Base-by-base conservation (phyloP, 31 red algal genomes). In the Asparagopsis taxiformis region DNA sequence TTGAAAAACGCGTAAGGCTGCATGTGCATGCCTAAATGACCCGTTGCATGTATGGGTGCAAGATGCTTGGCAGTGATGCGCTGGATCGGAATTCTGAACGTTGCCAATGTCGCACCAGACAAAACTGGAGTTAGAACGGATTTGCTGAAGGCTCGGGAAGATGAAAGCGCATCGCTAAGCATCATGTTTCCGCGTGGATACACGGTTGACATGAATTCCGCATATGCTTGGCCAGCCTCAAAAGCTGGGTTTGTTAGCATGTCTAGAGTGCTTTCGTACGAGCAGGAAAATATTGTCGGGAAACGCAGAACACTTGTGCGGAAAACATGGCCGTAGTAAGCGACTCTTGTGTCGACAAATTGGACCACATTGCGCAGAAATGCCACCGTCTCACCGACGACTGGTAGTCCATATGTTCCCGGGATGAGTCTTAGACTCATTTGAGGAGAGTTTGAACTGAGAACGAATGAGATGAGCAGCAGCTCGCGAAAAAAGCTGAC, bases 131-230 rank as follows among this genome's bases (percentile, higher is more conserved):
- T n/a, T n/a, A n/a, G n/a, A n/a, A n/a, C n/a, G n/a, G n/a, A n/a
- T n/a, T n/a, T n/a, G n/a, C n/a, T n/a, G n/a, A n/a, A n/a, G n/a
- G n/a, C n/a, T n/a, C n/a, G n/a, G n/a, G n/a, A n/a, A n/a, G n/a
- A n/a, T n/a, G n/a, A n/a, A n/a, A n/a, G n/a, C n/a, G n/a, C n/a
- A n/a, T n/a, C n/a, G 5, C 19, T 31, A 19, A 63, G 17, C 6
- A 77, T 17, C 31, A 77, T 23, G 59, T 77, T 77, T 34, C 58
- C 58, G 19, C 28, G 31, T 23, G 73, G 73, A 31, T 77, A 77
- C 41, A 77, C 30, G 37, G 33, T 13, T 35, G 17, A 15, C 11
- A 77, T 38, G 34, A 77, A 65, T 38, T 65, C 60, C 24, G 62
- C 61, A 51, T 58, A 68, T 3, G 75, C 75, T 11, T 43, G 46